Conservation (phyloP, 371 early-diverging fungal genomes). For the Encephalitozoon hellem region DNA sequence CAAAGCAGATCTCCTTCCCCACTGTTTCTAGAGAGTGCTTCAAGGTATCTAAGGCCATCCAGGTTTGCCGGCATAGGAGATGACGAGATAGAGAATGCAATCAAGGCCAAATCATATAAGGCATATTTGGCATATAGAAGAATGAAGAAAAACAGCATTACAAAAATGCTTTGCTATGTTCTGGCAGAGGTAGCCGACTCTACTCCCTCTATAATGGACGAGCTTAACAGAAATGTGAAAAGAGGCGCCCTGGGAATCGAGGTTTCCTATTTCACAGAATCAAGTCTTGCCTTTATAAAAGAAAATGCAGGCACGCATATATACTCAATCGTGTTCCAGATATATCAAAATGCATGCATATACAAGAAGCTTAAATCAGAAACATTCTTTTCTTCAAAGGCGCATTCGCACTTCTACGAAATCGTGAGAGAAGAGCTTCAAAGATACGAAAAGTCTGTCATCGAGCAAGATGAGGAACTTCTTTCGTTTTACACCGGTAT, state of each 20-base stretch:
- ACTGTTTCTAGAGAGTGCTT: constrained; percentile 4
- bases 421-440: background rate
- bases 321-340: constrained; percentile 10
- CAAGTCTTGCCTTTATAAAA: background rate
- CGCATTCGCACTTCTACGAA: constrained; percentile 32
- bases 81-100: background rate
- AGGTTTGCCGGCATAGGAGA: background rate
- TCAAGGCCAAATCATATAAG: constrained; percentile 4
- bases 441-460: constrained; percentile 33
- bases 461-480: constrained; percentile 13
- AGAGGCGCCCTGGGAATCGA: constrained; percentile 34
- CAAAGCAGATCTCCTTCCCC: background rate
- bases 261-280: background rate
- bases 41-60: background rate
- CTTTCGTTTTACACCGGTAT: constrained; percentile 30
- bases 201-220: background rate
- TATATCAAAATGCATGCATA: constrained; percentile 17
- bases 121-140: constrained; percentile 26
- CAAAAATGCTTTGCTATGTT: constrained; percentile 22
- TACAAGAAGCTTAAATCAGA: constrained; percentile 23
- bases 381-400: background rate
- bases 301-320: background rate
- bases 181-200: background rate
- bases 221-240: constrained; percentile 12
- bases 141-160: background rate